These are phyloP conservation scores for Protea cynaroides DNA, from an alignment of 164 flowering plant species.

Conservation along the genomic window DNA sequence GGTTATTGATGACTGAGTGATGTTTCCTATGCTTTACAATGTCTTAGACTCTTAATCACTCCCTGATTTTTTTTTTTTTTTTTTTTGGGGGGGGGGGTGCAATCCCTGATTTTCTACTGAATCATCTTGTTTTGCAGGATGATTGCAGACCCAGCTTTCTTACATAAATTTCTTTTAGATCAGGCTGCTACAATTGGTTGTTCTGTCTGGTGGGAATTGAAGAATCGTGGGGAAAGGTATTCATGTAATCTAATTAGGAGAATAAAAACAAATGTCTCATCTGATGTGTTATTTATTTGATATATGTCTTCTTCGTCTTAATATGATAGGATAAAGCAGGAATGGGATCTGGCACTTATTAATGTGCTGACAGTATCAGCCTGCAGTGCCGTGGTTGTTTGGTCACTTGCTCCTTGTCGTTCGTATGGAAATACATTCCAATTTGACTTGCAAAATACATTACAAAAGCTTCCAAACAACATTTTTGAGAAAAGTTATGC, in stretches of 20 bases:
- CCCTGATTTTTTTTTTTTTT: too few species aligned
- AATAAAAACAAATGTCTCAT: not conserved
- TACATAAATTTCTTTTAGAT: conserved; percentile 67
- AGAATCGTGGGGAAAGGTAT: conserved; percentile 82
- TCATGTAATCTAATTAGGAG: conserved; percentile 2
- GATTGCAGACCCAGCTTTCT: conserved; percentile 95
- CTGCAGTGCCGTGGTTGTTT: conserved; percentile 86
- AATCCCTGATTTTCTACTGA: not conserved
- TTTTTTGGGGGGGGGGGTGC: too few species aligned
- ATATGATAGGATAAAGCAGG: conserved; percentile 69
- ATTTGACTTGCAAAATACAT: conserved; percentile 83
- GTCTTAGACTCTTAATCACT: not conserved
- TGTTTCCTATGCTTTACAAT: too few species aligned
- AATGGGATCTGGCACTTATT: conserved; percentile 95
- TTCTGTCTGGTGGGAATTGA: conserved; percentile 86
- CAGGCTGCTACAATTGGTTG: conserved; percentile 83
- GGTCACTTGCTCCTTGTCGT: conserved; percentile 98
- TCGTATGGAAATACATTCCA: conserved; percentile 90
- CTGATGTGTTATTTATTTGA: conserved; percentile 2
- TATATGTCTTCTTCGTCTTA: conserved; percentile 2
- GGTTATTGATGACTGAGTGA: too few species aligned
- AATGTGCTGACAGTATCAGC: conserved; percentile 81
- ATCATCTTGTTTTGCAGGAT: conserved; percentile 46
- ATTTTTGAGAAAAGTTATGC: conserved; percentile 90
- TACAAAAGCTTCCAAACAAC: conserved; percentile 98